Percentiles rank a stretch among this genome's conserved stretches.
Evolutionary conservation across 331 rosid genomes (phyloP).

Genomic region (Telfairia occidentalis): DNA sequence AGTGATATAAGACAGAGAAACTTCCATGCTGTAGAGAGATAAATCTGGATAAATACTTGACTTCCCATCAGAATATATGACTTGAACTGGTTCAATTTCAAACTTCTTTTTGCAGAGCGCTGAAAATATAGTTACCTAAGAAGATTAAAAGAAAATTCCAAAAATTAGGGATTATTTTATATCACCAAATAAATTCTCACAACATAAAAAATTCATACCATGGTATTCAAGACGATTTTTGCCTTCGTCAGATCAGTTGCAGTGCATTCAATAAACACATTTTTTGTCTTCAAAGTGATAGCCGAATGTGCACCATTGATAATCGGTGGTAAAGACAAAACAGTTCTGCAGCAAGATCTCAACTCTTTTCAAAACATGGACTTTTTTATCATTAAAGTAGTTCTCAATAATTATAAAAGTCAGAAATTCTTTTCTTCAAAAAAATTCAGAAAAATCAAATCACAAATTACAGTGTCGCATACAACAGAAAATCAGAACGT

Average conservation of each 20-base stretch:
- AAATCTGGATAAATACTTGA: constrained; percentile 67
- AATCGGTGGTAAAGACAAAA: constrained; percentile 87
- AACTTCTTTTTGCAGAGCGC: constrained; percentile 55
- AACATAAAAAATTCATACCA: constrained; percentile 36
- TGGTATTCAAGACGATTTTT: constrained; percentile 79
- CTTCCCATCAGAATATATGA: constrained; percentile 60
- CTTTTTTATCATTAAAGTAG: not conserved
- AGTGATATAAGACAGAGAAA: constrained; percentile 56
- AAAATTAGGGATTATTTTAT: constrained; percentile 4
- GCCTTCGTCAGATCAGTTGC: constrained; percentile 97
- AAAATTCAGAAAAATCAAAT: not conserved
- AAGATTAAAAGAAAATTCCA: constrained; percentile 18
- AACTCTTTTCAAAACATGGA: not conserved
- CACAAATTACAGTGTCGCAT: not conserved
- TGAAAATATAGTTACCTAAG: constrained; percentile 69
- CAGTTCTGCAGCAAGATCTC: constrained; percentile 46
- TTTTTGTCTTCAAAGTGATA: constrained; percentile 75
- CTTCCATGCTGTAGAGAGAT: constrained; percentile 75
- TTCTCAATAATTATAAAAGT: not conserved
- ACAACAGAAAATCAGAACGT: not conserved
- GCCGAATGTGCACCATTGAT: constrained; percentile 95
- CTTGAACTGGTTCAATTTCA: constrained; percentile 89
- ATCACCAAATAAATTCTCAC: not conserved
- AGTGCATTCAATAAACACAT: constrained; percentile 82
- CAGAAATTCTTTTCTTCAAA: not conserved